These are phyloP conservation scores for Tylopilus sp. DNA, from an alignment of 1,284 basidiomycete genomes.

Conservation along the genomic window DNA sequence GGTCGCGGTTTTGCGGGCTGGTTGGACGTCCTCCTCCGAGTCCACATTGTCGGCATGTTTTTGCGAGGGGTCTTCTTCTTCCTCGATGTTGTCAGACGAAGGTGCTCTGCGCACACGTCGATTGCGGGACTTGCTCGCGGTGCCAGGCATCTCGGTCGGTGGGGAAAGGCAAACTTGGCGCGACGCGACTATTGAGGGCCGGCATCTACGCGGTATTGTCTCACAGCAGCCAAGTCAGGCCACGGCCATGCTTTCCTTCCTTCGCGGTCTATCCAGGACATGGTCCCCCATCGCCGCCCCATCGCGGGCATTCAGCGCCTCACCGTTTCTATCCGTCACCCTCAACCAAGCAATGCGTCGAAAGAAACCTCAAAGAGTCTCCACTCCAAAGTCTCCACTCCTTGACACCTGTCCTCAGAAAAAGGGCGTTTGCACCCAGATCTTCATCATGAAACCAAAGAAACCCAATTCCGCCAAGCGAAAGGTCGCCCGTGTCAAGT, in stretches of 20 bases:
- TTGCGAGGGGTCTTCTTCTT: slow-evolving; percentile 35
- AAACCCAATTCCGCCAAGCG: slow-evolving; percentile 99
- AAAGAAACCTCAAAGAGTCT: slow-evolving; percentile 45
- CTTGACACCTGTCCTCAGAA: slow-evolving; percentile 76
- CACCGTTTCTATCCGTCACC: slow-evolving; percentile 56
- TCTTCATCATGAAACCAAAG: slow-evolving; percentile 87
- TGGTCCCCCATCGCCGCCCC: slow-evolving; percentile 25
- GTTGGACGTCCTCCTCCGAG: slow-evolving; percentile 39
- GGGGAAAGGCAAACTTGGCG: background rate
- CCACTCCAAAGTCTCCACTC: slow-evolving; percentile 68
- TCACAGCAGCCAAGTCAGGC: background rate
- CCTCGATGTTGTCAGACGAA: slow-evolving; percentile 59
- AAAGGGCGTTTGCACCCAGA: slow-evolving; percentile 84
- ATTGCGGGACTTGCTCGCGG: slow-evolving; percentile 38
- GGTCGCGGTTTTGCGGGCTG: slow-evolving; percentile 31
- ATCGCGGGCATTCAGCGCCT: slow-evolving; percentile 60
- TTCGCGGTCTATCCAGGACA: slow-evolving; percentile 17
- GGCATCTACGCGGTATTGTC: slow-evolving; percentile 31
- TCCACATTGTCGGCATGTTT: slow-evolving; percentile 42
- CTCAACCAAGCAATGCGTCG: slow-evolving; percentile 79
- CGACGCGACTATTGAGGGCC: slow-evolving; percentile 37
- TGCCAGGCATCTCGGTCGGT: slow-evolving; percentile 39
- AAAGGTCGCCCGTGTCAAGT: slow-evolving; percentile 92
- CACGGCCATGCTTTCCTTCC: slow-evolving; percentile 24
- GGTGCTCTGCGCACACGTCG: slow-evolving; percentile 39